A percentile compares a stretch with the other conserved stretches of the same genome.
Evolutionary conservation across 1,139 yeast species (phyloP).

Genomic region (Wickerhamiella pararugosa): DNA sequence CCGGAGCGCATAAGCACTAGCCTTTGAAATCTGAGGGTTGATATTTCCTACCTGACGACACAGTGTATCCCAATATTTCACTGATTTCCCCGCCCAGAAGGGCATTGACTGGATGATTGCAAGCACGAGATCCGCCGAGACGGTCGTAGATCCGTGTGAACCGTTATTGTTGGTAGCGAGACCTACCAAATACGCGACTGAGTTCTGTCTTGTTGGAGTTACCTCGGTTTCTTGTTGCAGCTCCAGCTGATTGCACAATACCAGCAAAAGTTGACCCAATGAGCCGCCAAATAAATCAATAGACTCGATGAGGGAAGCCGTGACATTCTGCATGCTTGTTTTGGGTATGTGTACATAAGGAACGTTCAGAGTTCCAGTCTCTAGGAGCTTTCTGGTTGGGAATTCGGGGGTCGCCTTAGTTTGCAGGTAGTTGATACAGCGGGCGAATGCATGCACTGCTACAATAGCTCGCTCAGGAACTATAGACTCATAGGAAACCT

Average conservation of each 20-base stretch:
- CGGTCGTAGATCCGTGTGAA: background rate
- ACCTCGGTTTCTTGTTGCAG: conserved; percentile 5
- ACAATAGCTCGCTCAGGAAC: conserved; percentile 58
- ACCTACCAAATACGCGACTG: conserved; percentile 15
- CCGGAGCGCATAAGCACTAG: conserved; percentile 50
- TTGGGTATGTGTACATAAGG: background rate
- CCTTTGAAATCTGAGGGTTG: conserved; percentile 43
- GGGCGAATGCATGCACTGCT: conserved; percentile 55
- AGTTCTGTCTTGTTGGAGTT: conserved; percentile 12
- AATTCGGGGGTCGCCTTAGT: conserved; percentile 50
- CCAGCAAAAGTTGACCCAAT: conserved; percentile 40
- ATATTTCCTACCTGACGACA: conserved; percentile 64
- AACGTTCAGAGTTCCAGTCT: conserved; percentile 3
- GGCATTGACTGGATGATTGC: conserved; percentile 56
- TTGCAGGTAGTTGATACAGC: conserved; percentile 48
- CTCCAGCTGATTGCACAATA: conserved; percentile 37
- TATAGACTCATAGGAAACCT: conserved; percentile 37
- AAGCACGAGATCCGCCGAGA: conserved; percentile 43
- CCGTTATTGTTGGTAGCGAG: conserved; percentile 5
- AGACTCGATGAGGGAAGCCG: conserved; percentile 20
- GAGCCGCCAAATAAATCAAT: conserved; percentile 68
- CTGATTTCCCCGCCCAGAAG: conserved; percentile 43
- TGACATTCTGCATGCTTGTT: conserved; percentile 6
- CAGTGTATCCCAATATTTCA: conserved; percentile 52
- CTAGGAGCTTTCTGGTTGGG: conserved; percentile 34